Evolutionary conservation across 768 basidiomycete genomes (phyloP), one percentile per base, ranked within the genome.

Genomic region (Auricularia sp.): DNA sequence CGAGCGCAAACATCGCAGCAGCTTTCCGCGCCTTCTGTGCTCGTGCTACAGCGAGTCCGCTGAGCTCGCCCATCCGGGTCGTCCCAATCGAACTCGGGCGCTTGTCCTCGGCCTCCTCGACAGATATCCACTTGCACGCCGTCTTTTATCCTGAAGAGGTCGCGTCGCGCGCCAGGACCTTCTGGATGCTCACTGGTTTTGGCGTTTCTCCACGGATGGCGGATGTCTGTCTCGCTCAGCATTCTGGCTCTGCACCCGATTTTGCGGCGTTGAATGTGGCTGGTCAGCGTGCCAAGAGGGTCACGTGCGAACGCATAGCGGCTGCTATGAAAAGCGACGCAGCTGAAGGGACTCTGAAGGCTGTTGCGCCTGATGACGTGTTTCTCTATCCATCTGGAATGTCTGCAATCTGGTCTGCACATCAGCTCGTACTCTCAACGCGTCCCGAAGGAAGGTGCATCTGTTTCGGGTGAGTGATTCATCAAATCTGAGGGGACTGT

Each of bases 141-240:
- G 73, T 80, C 63, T 72, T 81, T 56, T 78, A 80, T 68, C 73
- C 75, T 61, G 21, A 51, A 4, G 69, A 73, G 10, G 68, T 73
- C 62, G 77, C 73, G 63, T 44, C 73, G 29, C 65, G 75, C 29
- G 80, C 75, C 4, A 82, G 81, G 70, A 70, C 76, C 64, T 84
- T 79, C 71, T 82, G 82, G 81, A 81, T 81, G 68, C 82, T 83
- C 70, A 78, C 79, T 2, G 82, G 82, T 4, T 75, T 77, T 65
- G 82, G 82, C 2, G 77, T 84, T 39, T 78, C 76, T 14, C 79
- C 78, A 39, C 77, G 82, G 10, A 70, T 78, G 54, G 82, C 80
- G 0, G 81, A 82, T 65, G 69, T 76, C 14, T 81, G 80, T 63
- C n/a, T 54, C 54, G 29, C 39, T 7, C 39, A 14, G 39, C 8